Evolutionary conservation across 257 asterid genomes (phyloP).

Genomic region (Primulina eburnea): DNA sequence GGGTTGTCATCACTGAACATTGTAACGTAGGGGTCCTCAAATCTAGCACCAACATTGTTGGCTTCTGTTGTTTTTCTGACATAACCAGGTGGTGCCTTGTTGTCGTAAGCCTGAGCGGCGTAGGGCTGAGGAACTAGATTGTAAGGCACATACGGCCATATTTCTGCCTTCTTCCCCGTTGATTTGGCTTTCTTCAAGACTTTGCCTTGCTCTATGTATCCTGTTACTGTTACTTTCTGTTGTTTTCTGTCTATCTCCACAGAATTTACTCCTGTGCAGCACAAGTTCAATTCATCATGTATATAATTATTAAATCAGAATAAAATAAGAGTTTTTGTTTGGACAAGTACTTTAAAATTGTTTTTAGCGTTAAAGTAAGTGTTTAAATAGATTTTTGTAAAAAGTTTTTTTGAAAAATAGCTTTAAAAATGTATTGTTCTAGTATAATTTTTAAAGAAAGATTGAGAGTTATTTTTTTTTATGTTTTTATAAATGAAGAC

Average conservation of each 20-base stretch:
- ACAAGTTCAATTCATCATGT: too few relatives aligned
- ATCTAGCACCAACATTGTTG: slow-evolving; percentile 27
- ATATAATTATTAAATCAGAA: neutral
- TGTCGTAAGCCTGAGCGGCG: slow-evolving; percentile 68
- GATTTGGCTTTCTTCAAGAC: slow-evolving; percentile 75
- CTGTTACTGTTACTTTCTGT: slow-evolving; percentile 83
- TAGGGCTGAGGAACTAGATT: slow-evolving; percentile 88
- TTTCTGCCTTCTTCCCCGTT: slow-evolving; percentile 85
- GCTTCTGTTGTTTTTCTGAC: slow-evolving; percentile 54
- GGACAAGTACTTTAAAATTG: too few relatives aligned
- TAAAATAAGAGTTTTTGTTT: too few relatives aligned
- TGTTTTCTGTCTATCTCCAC: slow-evolving; percentile 80
- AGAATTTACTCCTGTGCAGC: neutral
- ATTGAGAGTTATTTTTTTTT: too few relatives aligned
- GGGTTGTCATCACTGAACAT: slow-evolving; percentile 90
- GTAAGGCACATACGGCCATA: slow-evolving; percentile 90
- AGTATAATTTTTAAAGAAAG: too few relatives aligned
- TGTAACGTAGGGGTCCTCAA: slow-evolving; percentile 64
- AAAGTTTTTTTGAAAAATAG: too few relatives aligned
- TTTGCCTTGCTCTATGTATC: slow-evolving; percentile 60
- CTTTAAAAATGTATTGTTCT: too few relatives aligned
- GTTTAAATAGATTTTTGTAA: too few relatives aligned
- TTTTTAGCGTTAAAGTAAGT: too few relatives aligned
- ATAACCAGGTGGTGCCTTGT: slow-evolving; percentile 82
- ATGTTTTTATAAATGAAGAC: too few relatives aligned